These are phyloP conservation scores for Penicillium antarcticum DNA, from an alignment of 495 filamentous ascomycete genomes.

Conservation along the genomic window DNA sequence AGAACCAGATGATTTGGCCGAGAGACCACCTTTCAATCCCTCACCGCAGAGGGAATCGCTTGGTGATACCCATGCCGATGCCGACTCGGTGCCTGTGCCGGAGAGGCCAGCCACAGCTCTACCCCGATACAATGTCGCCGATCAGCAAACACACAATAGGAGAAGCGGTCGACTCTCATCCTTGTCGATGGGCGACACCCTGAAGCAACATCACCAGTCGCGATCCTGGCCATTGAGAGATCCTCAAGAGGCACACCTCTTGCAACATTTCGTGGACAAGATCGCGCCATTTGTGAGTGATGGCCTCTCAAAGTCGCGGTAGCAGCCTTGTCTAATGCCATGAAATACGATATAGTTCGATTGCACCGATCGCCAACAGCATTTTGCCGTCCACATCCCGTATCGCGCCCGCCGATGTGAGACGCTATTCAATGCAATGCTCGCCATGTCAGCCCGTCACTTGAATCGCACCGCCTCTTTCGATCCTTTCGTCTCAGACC, in stretches of 20 bases:
- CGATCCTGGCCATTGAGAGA: conserved; percentile 22
- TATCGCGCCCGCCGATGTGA: conserved; percentile 45
- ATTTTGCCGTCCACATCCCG: conserved; percentile 53
- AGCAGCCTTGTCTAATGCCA: neutral
- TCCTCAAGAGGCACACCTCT: conserved; percentile 15
- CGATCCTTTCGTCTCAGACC: conserved; percentile 43
- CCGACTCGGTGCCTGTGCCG: neutral
- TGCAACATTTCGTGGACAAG: conserved; percentile 23
- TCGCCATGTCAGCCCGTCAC: conserved; percentile 56
- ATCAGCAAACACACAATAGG: neutral
- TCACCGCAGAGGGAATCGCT: neutral
- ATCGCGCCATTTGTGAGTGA: conserved; percentile 21
- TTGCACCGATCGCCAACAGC: conserved; percentile 51
- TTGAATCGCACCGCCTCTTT: conserved; percentile 45
- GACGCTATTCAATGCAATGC: conserved; percentile 56
- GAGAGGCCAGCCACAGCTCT: neutral
- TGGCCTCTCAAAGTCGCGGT: neutral
- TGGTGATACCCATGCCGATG: neutral
- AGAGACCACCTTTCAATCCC: neutral
- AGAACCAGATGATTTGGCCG: conserved; percentile 1
- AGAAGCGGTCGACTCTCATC: neutral
- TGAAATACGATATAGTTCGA: conserved; percentile 44
- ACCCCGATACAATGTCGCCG: neutral
- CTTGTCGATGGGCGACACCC: neutral
- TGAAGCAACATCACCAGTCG: neutral